A percentile compares a stretch with the other conserved stretches of the same genome.
These are phyloP conservation scores for Candida mesenterica DNA, from an alignment of 1,139 yeast species.

Conservation along the genomic window DNA sequence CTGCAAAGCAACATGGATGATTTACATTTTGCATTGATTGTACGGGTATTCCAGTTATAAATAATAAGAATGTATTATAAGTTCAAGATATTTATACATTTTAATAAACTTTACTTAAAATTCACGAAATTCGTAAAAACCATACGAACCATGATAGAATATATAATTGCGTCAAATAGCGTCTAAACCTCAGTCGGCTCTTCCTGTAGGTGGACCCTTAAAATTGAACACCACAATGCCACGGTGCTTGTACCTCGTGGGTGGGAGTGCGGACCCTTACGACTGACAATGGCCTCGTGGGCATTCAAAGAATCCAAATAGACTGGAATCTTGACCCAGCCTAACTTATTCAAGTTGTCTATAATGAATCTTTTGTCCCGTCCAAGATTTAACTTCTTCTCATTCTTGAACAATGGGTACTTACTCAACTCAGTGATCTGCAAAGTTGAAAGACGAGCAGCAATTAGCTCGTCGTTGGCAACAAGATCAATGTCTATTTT, in stretches of 20 bases:
- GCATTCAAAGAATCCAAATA: constrained; percentile 67
- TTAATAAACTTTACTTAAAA: too few relatives aligned
- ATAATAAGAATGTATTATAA: too few relatives aligned
- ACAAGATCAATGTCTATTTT: constrained; percentile 21
- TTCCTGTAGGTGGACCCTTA: constrained; percentile 29
- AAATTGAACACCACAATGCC: constrained; percentile 49
- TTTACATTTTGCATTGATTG: too few relatives aligned
- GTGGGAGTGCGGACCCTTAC: constrained; percentile 58
- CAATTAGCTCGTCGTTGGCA: constrained; percentile 27
- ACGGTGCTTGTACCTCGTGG: constrained; percentile 55
- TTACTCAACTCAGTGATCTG: constrained; percentile 18
- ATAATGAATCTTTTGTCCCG: constrained; percentile 42
- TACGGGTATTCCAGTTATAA: too few relatives aligned
- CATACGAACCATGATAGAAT: too few relatives aligned
- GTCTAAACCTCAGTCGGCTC: neutral
- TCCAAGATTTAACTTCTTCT: constrained; percentile 38
- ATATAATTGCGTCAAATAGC: neutral
- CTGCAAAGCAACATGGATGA: too few relatives aligned
- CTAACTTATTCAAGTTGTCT: constrained; percentile 48
- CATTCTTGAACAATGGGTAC: constrained; percentile 31
- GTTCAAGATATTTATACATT: too few relatives aligned
- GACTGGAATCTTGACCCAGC: constrained; percentile 69
- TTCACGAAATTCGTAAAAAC: too few relatives aligned
- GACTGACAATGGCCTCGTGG: constrained; percentile 69
- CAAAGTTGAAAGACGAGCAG: constrained; percentile 18